A percentile compares a stretch with the other conserved stretches of the same genome.
phyloP scores from a whole-genome alignment of 305 asterid genomes.

The Fraxinus baroniana region DNA sequence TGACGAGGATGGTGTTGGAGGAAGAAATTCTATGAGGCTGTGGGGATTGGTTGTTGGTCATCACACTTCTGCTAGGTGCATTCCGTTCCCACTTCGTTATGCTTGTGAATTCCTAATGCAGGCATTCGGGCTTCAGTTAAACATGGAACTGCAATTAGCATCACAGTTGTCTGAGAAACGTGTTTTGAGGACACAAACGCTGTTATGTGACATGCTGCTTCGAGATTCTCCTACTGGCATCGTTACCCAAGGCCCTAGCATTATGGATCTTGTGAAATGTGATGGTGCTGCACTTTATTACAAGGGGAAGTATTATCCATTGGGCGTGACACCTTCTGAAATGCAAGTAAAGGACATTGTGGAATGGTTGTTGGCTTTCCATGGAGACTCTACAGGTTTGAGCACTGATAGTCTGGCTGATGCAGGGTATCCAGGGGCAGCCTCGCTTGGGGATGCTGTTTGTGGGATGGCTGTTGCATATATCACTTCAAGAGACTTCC shows the following conservation, averaged over 20 bases:
- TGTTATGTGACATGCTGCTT: conserved; percentile 88
- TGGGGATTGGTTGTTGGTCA: conserved; percentile 98
- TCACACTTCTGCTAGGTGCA: conserved; percentile 65
- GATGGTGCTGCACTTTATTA: conserved; percentile 87
- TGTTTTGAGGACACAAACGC: conserved; percentile 78
- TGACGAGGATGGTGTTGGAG: conserved; percentile 67
- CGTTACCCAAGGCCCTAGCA: conserved; percentile 79
- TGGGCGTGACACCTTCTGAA: conserved; percentile 75
- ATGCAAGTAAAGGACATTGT: conserved; percentile 78
- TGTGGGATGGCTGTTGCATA: conserved; percentile 94
- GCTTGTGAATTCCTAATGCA: conserved; percentile 96
- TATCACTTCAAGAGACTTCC: conserved; percentile 62
- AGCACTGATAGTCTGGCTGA: conserved; percentile 86
- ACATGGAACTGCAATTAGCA: conserved; percentile 88
- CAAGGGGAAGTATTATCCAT: conserved; percentile 64
- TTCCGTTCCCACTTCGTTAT: conserved; percentile 82
- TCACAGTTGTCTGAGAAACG: conserved; percentile 68
- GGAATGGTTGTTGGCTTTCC: conserved; percentile 65
- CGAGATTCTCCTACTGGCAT: conserved; percentile 86
- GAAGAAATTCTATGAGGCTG: conserved; percentile 68
- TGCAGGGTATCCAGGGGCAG: conserved; percentile 85
- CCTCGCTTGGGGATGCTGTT: conserved; percentile 75
- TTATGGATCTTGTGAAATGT: conserved; percentile 84
- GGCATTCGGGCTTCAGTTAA: conserved; percentile 89
- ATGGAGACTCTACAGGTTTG: conserved; percentile 88